Evolutionary conservation across 1,139 yeast species (phyloP), one percentile per base, ranked within the genome.

Genomic region (Geotrichum bryndzae): DNA sequence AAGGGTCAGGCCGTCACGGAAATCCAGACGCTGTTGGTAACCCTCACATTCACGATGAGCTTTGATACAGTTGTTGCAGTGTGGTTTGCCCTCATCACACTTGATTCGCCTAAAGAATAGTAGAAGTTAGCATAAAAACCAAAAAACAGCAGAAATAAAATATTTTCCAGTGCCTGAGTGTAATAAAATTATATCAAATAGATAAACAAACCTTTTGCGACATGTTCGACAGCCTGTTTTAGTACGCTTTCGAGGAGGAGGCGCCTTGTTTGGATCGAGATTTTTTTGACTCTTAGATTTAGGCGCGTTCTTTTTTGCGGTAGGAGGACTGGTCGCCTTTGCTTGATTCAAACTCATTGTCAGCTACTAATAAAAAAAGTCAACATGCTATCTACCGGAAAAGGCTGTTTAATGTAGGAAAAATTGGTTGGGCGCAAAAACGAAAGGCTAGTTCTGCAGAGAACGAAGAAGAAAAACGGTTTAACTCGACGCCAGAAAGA

Each of bases 201-300:
- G 41, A 15, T 15, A 35, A 35, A 35, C n/a, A 35, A 3, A 35
- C 41, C 41, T 65, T 61, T 69, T 67, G 52, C 72, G 68, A 59
- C 72, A 69, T 5, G 72, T 69, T 57, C 68, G 59, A 53, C 72
- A 69, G 25, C 72, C 72, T 10, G 72, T 68, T 54, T 70, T 69
- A 10, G 72, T 69, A 33, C 72, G 35, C 27, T 55, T 55, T 33
- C 38, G 41, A 35, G 41, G 41, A 35, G 41, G 41, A 35, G 41
- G 41, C 18, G 18, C 18, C n/a, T 35, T 35, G 41, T 35, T 35
- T 35, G 13, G 13, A 35, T 35, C 41, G 13, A 35, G n/a, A 35
- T 6, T 3, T 15, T 35, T 35, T 35, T 35, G n/a, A 35, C n/a
- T 35, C 41, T 35, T 35, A 3, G n/a, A 10, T 15, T 35, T 15